phyloP scores from a whole-genome alignment of 495 filamentous ascomycete species.

The Aspergillus baeticus region DNA sequence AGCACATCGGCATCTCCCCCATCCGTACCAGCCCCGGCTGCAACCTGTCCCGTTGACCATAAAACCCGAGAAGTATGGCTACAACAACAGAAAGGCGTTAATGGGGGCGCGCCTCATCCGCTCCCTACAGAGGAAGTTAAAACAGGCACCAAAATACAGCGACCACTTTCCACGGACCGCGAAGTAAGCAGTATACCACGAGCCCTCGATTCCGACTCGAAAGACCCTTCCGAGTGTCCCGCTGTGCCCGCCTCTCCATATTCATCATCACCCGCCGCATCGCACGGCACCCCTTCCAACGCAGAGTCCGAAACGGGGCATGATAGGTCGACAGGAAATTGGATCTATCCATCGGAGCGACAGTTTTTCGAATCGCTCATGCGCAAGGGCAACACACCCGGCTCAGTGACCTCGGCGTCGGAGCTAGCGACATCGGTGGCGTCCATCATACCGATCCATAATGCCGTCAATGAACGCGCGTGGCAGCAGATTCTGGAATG shows the following conservation, averaged over 20 bases:
- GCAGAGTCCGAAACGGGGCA: conserved; percentile 68
- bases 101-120: conserved; percentile 30
- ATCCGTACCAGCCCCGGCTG: conserved; percentile 25
- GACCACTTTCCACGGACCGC: conserved; percentile 55
- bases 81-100: conserved; percentile 41
- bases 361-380: conserved; percentile 96
- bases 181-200: conserved; percentile 84
- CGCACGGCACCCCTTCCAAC: conserved; percentile 59
- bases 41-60: conserved; percentile 81
- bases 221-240: conserved; percentile 30
- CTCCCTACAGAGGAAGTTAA: conserved; percentile 29
- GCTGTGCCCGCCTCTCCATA: conserved; percentile 28
- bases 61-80: conserved; percentile 85
- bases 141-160: conserved; percentile 40
- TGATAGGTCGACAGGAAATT: conserved; percentile 70
- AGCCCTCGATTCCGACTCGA: conserved; percentile 40
- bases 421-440: conserved; percentile 69
- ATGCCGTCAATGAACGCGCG: conserved; percentile 90
- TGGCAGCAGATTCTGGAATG: conserved; percentile 82
- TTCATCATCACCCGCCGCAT: conserved; percentile 32
- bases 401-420: conserved; percentile 36
- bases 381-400: conserved; percentile 64
- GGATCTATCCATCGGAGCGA: conserved; percentile 94
- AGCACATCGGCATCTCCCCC: conserved; percentile 37
- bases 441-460: conserved; percentile 94